Conservation (phyloP, 1,139 yeast species). For the Saccharomyces pastorianus region DNA sequence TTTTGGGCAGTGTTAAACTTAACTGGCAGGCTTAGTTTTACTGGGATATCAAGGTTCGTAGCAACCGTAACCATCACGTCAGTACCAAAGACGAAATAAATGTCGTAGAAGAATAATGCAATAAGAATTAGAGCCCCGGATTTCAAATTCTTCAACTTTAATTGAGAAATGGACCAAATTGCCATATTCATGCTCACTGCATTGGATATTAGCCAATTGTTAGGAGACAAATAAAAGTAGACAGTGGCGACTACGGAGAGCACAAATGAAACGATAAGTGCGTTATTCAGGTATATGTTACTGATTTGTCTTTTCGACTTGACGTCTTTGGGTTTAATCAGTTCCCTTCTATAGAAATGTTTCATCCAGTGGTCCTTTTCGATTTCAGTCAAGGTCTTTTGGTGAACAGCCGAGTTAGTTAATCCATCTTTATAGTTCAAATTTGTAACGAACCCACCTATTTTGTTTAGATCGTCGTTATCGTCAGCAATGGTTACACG, state of each 20-base stretch:
- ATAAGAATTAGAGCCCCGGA: slow-evolving; percentile 40
- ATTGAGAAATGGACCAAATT: slow-evolving; percentile 17
- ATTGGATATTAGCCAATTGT: slow-evolving; percentile 18
- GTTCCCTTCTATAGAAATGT: slow-evolving; percentile 20
- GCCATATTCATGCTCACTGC: slow-evolving; percentile 17
- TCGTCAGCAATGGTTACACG: slow-evolving; percentile 20
- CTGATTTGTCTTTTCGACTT: slow-evolving; percentile 42
- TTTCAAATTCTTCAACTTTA: slow-evolving; percentile 37
- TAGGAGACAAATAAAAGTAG: slow-evolving; percentile 7
- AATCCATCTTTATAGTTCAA: slow-evolving; percentile 15
- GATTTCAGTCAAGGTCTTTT: slow-evolving; percentile 11
- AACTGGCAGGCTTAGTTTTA: slow-evolving; percentile 18
- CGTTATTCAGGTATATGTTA: slow-evolving; percentile 18
- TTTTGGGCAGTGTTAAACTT: slow-evolving; percentile 6
- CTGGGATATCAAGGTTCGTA: slow-evolving; percentile 45
- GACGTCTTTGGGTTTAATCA: slow-evolving; percentile 40
- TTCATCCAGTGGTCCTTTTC: slow-evolving; percentile 9
- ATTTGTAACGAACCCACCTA: slow-evolving; percentile 13
- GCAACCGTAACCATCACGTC: slow-evolving; percentile 61
- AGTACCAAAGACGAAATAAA: slow-evolving; percentile 59
- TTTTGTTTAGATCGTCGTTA: slow-evolving; percentile 11
- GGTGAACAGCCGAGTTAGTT: slow-evolving; percentile 8
- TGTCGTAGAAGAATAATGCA: slow-evolving; percentile 53
- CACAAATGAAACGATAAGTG: slow-evolving; percentile 8
- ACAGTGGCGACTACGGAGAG: slow-evolving; percentile 6